These are phyloP conservation scores for Pistacia atlantica DNA, from an alignment of 345 rosid species.

Conservation along the genomic window DNA sequence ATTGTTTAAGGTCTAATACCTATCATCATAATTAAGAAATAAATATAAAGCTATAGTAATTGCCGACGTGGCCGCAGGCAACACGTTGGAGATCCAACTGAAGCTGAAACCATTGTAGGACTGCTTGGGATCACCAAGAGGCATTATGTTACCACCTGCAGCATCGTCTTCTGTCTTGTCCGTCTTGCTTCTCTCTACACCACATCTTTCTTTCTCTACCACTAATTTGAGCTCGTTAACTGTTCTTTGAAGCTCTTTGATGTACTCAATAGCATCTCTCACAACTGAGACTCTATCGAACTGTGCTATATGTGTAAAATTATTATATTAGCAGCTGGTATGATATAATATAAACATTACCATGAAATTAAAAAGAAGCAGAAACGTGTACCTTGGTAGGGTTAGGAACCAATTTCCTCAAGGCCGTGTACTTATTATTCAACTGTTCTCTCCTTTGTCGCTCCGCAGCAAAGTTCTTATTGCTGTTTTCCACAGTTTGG, in stretches of 20 bases:
- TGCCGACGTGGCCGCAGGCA: slow-evolving; percentile 83
- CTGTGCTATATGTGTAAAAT: slow-evolving; percentile 28
- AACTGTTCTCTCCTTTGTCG: slow-evolving; percentile 68
- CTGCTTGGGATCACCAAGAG: slow-evolving; percentile 45
- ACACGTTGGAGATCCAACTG: slow-evolving; percentile 83
- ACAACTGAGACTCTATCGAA: slow-evolving; percentile 81
- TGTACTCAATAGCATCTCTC: slow-evolving; percentile 77
- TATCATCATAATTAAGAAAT: too few relatives aligned
- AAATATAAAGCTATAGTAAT: slow-evolving; percentile 57
- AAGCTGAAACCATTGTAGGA: slow-evolving; percentile 57
- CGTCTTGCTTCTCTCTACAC: slow-evolving; percentile 52
- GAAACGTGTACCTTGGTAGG: slow-evolving; percentile 59
- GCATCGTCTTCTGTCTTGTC: slow-evolving; percentile 43
- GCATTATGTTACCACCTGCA: slow-evolving; percentile 10
- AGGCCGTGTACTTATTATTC: slow-evolving; percentile 57
- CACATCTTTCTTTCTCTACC: slow-evolving; percentile 75
- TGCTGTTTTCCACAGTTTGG: slow-evolving; percentile 26
- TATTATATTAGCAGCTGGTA: not conserved
- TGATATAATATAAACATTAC: not conserved
- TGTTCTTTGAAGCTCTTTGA: slow-evolving; percentile 66
- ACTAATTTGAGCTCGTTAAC: slow-evolving; percentile 75
- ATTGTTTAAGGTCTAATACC: too few relatives aligned
- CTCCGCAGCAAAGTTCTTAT: slow-evolving; percentile 61
- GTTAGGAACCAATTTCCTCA: slow-evolving; percentile 68
- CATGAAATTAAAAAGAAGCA: not conserved